A percentile compares a stretch with the other conserved stretches of the same genome.
phyloP scores from a whole-genome alignment of 805 yeast species.

The Kregervanrija delftensis region DNA sequence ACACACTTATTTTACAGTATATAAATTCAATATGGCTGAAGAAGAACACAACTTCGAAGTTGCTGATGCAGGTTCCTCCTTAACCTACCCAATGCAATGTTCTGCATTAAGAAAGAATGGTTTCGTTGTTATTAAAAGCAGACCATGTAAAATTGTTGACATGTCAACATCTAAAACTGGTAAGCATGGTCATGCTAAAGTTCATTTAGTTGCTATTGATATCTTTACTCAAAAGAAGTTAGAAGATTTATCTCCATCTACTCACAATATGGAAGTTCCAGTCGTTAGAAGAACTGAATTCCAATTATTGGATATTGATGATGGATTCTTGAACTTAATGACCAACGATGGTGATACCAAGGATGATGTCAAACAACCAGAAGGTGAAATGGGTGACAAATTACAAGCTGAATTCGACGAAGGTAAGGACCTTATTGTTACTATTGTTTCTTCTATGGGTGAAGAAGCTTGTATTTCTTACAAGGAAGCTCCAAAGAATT shows the following conservation, averaged over 20 bases:
- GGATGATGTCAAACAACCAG: constrained; percentile 98
- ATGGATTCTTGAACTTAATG: constrained; percentile 96
- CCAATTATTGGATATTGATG: constrained; percentile 97
- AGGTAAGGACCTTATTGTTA: constrained; percentile 95
- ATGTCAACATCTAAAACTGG: constrained; percentile 99
- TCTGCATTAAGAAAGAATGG: constrained; percentile 99
- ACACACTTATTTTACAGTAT: constrained; percentile 10
- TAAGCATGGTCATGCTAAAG: constrained; percentile 99
- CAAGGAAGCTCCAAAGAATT: constrained; percentile 93
- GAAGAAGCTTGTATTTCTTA: constrained; percentile 98
- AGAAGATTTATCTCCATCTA: constrained; percentile 99
- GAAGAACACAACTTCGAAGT: constrained; percentile 82
- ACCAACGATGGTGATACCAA: constrained; percentile 96
- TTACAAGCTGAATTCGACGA: constrained; percentile 91
- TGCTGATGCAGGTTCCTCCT: constrained; percentile 98
- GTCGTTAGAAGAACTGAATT: constrained; percentile 91
- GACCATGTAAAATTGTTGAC: constrained; percentile 99
- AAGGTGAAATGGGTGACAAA: constrained; percentile 94
- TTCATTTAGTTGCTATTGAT: constrained; percentile 97
- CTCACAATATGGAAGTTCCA: constrained; percentile 99
- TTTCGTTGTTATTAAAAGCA: constrained; percentile 95
- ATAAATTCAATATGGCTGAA: constrained; percentile 25
- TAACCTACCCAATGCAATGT: constrained; percentile 99
- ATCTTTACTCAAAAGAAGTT: constrained; percentile 99
- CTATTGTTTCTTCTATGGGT: constrained; percentile 97